Evolutionary conservation across 495 filamentous ascomycete genomes (phyloP).

Genomic region (Daldinia concentrica): DNA sequence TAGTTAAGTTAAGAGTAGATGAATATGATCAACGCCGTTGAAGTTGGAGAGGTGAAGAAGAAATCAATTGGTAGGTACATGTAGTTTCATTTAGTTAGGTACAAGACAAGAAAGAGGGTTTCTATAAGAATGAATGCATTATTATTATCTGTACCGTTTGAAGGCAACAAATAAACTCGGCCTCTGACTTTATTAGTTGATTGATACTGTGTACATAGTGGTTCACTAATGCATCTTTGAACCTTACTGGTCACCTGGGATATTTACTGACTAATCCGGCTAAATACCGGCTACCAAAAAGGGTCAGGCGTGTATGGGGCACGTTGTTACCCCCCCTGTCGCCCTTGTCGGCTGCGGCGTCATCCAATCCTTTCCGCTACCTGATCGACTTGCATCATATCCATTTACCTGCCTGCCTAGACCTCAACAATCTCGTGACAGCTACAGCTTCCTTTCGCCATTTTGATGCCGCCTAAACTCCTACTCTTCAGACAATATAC

Average conservation of each 20-base stretch:
- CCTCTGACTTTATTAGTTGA: constrained; percentile 8
- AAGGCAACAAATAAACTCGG: neutral
- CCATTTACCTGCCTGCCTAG: constrained; percentile 25
- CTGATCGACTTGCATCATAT: constrained; percentile 24
- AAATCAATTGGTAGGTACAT: neutral
- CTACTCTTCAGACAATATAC: neutral
- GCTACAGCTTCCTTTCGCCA: constrained; percentile 8
- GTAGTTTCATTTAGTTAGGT: neutral
- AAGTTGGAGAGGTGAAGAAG: neutral
- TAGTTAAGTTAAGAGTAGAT: neutral
- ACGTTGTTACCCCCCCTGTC: constrained; percentile 6
- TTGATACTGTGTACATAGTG: too few relatives aligned
- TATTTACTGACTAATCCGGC: constrained; percentile 20
- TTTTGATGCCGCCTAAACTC: constrained; percentile 7
- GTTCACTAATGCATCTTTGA: too few relatives aligned
- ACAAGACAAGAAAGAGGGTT: neutral
- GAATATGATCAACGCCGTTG: neutral
- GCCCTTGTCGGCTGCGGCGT: constrained; percentile 28
- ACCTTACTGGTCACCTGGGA: neutral
- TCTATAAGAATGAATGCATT: neutral
- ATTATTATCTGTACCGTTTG: neutral
- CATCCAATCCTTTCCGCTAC: constrained; percentile 21
- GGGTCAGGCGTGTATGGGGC: constrained; percentile 27
- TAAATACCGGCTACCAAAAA: constrained; percentile 9
- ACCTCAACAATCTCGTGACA: constrained; percentile 25